Conservation (phyloP, 148 eudicot species). For the Diospyros lotus region DNA sequence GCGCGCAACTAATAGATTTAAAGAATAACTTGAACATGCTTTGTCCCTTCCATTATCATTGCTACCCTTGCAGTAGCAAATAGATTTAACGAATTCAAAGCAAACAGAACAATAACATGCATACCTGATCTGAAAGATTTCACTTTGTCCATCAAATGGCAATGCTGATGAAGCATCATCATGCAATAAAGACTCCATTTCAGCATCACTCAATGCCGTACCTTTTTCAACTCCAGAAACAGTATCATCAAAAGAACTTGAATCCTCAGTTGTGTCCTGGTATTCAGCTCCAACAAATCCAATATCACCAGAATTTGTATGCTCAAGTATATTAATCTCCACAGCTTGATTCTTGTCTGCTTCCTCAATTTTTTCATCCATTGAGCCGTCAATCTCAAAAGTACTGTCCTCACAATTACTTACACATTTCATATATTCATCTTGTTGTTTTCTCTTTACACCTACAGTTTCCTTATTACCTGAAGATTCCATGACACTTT, state of each 20-base stretch:
- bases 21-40: no score
- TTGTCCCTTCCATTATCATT: background rate
- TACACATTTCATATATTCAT: slow-evolving; percentile 28
- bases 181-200: slow-evolving; percentile 42
- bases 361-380: slow-evolving; percentile 16
- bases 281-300: slow-evolving; percentile 18
- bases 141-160: slow-evolving; percentile 36
- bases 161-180: slow-evolving; percentile 30
- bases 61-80: background rate
- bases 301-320: slow-evolving; percentile 26
- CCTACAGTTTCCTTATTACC: slow-evolving; percentile 25
- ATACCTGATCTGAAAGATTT: slow-evolving; percentile 43
- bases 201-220: slow-evolving; percentile 34
- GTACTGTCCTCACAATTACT: slow-evolving; percentile 36
- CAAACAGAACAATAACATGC: background rate
- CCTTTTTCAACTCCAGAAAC: slow-evolving; percentile 36
- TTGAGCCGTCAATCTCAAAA: slow-evolving; percentile 26
- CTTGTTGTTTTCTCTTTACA: slow-evolving; percentile 26
- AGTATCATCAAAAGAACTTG: slow-evolving; percentile 66
- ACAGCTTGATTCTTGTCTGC: slow-evolving; percentile 18
- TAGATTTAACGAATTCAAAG: background rate
- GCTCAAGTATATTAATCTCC: slow-evolving; percentile 34
- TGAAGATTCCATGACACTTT: slow-evolving; percentile 30
- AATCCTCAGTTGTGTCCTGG: slow-evolving; percentile 57
- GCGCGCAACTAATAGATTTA: no score